A percentile compares a stretch with the other conserved stretches of the same genome.
phyloP scores from a whole-genome alignment of 176 grass and related monocot genomes.

The Puccinellia tenuiflora region DNA sequence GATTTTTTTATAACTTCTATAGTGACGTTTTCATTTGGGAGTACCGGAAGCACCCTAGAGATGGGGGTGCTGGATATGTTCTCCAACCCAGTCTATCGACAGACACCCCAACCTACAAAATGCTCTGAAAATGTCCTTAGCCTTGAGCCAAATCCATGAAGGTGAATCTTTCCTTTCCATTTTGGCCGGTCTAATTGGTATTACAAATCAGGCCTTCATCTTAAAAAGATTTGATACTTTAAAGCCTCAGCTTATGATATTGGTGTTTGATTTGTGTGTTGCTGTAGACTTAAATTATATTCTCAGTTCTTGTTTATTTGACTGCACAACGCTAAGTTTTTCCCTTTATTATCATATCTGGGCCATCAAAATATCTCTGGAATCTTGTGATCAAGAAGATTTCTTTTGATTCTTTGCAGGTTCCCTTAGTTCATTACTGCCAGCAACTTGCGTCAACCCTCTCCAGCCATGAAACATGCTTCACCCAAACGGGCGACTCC shows the following conservation, averaged over 20 bases:
- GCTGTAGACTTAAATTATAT: not conserved
- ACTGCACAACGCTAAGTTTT: not conserved
- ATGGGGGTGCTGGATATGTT: not conserved
- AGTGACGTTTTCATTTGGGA: too few species aligned
- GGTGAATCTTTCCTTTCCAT: not conserved
- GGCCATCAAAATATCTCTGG: not conserved
- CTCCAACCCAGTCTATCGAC: not conserved
- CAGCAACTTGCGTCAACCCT: conserved; percentile 85
- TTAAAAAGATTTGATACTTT: not conserved
- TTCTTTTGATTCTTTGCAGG: conserved; percentile 44
- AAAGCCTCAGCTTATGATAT: not conserved
- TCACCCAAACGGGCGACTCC: conserved; percentile 93
- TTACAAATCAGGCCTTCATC: not conserved
- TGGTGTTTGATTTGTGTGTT: not conserved
- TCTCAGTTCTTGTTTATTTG: not conserved
- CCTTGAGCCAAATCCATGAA: not conserved
- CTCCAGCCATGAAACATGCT: conserved; percentile 83
- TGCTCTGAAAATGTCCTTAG: not conserved
- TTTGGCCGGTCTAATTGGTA: not conserved
- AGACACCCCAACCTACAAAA: not conserved
- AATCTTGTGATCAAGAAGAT: not conserved
- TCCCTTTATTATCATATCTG: not conserved
- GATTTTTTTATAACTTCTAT: too few species aligned
- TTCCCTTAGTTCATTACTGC: conserved; percentile 81
- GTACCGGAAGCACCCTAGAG: too few species aligned